Evolutionary conservation across 129 eudicot species (phyloP).

Genomic region (Silybum marianum): DNA sequence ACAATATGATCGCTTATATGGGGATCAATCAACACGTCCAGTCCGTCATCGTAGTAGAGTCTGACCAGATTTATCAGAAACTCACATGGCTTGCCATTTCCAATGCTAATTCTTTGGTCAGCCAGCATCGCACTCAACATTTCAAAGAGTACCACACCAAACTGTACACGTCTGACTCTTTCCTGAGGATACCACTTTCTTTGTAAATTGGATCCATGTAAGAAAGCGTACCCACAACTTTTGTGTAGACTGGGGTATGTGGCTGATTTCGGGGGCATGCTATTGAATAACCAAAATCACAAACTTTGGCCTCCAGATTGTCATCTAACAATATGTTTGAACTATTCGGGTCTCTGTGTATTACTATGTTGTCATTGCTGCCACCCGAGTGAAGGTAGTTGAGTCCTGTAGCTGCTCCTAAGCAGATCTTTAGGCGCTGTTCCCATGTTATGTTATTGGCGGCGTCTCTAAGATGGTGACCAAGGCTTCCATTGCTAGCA

Average conservation of each 20-base stretch:
- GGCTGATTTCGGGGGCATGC: not conserved
- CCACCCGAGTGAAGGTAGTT: not conserved
- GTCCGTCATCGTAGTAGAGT: not conserved
- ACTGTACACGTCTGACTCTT: not conserved
- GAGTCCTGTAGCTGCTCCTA: constrained; percentile 7
- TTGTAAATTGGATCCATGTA: not conserved
- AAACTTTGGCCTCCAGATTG: constrained; percentile 1
- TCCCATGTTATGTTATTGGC: not conserved
- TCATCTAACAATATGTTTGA: not conserved
- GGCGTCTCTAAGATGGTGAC: not conserved
- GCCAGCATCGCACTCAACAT: constrained; percentile 7
- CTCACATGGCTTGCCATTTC: not conserved
- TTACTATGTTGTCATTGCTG: not conserved
- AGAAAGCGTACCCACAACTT: not conserved
- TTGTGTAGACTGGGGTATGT: not conserved
- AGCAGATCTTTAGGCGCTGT: not conserved
- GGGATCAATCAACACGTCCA: not conserved
- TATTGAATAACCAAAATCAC: not conserved
- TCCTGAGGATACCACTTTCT: not conserved
- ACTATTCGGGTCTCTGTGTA: not conserved
- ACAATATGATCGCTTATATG: not conserved
- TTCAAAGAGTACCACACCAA: constrained; percentile 13
- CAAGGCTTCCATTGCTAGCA: constrained; percentile 16
- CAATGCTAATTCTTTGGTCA: not conserved
- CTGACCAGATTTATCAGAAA: not conserved